A percentile compares a stretch with the other conserved stretches of the same genome.
Conservation (phyloP, 495 filamentous ascomycete genomes). For the Chaetomidium leptoderma region DNA sequence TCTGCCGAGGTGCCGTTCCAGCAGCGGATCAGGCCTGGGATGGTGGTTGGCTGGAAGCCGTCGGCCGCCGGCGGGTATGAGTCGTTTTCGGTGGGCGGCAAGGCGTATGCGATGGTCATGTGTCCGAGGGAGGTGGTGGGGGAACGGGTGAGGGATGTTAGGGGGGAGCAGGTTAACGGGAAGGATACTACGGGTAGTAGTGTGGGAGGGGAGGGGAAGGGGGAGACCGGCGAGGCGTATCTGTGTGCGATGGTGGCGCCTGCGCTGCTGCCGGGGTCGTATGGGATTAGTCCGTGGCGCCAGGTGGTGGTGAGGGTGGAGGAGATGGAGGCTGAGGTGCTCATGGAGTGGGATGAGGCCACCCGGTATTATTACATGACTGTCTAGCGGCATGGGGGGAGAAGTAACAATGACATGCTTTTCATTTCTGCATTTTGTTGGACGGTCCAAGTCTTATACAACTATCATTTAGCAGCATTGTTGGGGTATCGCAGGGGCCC, state of each 20-base stretch:
- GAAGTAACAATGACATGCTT: too few relatives aligned
- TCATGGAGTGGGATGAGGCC: conserved; percentile 39
- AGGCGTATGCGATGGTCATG: conserved; percentile 18
- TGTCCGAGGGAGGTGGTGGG: conserved; percentile 17
- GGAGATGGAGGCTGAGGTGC: conserved; percentile 36
- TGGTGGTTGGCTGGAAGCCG: conserved; percentile 26
- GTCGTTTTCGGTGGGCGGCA: background rate
- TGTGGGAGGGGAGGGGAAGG: background rate
- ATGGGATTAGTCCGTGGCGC: conserved; percentile 31
- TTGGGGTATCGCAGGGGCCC: too few relatives aligned
- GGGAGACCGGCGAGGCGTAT: conserved; percentile 17
- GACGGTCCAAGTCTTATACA: too few relatives aligned
- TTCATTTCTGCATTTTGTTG: too few relatives aligned
- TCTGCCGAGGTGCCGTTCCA: conserved; percentile 23
- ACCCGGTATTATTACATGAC: conserved; percentile 39
- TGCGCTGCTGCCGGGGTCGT: conserved; percentile 30
- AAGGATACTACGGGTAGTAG: background rate
- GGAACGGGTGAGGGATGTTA: conserved; percentile 18
- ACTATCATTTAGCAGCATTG: too few relatives aligned
- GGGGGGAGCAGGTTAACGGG: background rate
- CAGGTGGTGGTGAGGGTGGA: conserved; percentile 29
- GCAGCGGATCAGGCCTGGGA: conserved; percentile 34
- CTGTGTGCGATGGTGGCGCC: conserved; percentile 31
- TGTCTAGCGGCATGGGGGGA: conserved; percentile 9
- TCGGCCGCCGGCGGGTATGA: background rate